These are phyloP conservation scores for Termitomyces sp. DNA, from an alignment of 768 basidiomycete species.

Conservation along the genomic window DNA sequence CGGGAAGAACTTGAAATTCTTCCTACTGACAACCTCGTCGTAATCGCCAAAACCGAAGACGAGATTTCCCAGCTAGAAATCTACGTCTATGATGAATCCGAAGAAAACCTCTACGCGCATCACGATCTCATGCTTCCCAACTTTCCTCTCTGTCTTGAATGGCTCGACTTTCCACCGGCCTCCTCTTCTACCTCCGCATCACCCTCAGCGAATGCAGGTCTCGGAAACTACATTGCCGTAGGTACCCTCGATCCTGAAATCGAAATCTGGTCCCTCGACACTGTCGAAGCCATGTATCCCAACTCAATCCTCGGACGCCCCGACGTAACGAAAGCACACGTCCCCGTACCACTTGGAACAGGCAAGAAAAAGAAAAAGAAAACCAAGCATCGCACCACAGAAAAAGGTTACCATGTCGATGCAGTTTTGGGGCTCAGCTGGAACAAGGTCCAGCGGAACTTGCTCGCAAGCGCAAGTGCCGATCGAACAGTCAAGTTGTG, in stretches of 20 bases:
- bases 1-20: constrained; percentile 85
- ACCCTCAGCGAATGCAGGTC: constrained; percentile 25
- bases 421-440: constrained; percentile 92
- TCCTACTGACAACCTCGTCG: constrained; percentile 89
- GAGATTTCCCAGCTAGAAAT: constrained; percentile 95
- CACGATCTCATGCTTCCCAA: constrained; percentile 98
- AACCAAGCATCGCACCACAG: constrained; percentile 56
- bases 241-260: constrained; percentile 97
- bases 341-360: constrained; percentile 78
- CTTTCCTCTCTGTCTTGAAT: constrained; percentile 97
- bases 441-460: constrained; percentile 86
- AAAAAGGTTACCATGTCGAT: constrained; percentile 82
- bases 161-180: constrained; percentile 92
- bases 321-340: constrained; percentile 75
- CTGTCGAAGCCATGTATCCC: constrained; percentile 93
- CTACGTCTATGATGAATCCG: constrained; percentile 90
- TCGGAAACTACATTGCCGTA: constrained; percentile 92
- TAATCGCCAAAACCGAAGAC: constrained; percentile 93
- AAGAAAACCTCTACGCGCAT: constrained; percentile 92
- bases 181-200: constrained; percentile 38
- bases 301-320: constrained; percentile 88
- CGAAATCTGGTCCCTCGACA: constrained; percentile 96
- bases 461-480: constrained; percentile 89
- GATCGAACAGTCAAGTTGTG: constrained; percentile 96
- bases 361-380: constrained; percentile 98